Evolutionary conservation across 805 yeast genomes (phyloP), one percentile per base, ranked within the genome.

Genomic region (Ogataea sp.): DNA sequence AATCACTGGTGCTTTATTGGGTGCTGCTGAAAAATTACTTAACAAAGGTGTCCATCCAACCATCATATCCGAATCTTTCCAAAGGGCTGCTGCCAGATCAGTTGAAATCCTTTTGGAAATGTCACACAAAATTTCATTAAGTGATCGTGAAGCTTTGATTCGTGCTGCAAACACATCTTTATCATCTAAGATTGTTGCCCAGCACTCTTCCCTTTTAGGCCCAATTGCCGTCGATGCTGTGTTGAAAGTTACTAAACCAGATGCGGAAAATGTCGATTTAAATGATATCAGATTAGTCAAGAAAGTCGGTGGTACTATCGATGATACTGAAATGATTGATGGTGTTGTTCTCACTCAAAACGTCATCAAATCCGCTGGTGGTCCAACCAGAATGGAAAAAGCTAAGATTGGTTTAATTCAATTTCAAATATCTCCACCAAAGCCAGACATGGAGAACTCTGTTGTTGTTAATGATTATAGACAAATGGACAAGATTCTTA

Each of bases 401-500:
- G 97, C 98, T 14, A 75, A 73, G 49, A 87, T 87, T 58, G 97
- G 84, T 23, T 74, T 84, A 56, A 76, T 84, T 55, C 99, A 88
- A 69, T 93, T 85, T 70, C 98, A 85, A 70, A 74, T 88, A 46
- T 86, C 96, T 17, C 96, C 97, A 20, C 97, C 97, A 48, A 88
- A 88, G 59, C 97, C 97, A 17, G 97, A 88, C 58, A 83, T 94
- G 83, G 98, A 93, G 67, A 93, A 93, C 63, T 90, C 89, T 58
- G 90, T 93, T 37, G 95, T 93, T 42, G 97, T 93, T 40, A 93
- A 85, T 58, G 99, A 93, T 63, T 93, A 93, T 69, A 78, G 98
- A 64, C 98, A 93, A 65, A 93, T 93, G 99, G 99, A 93, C 65
- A 93, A 90, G 68, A 93, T 93, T 51, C 71, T 93, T 58, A 93